These are phyloP conservation scores for Fonsecaea multimorphosa DNA, from an alignment of 2,329 filamentous ascomycete species.

Conservation along the genomic window DNA sequence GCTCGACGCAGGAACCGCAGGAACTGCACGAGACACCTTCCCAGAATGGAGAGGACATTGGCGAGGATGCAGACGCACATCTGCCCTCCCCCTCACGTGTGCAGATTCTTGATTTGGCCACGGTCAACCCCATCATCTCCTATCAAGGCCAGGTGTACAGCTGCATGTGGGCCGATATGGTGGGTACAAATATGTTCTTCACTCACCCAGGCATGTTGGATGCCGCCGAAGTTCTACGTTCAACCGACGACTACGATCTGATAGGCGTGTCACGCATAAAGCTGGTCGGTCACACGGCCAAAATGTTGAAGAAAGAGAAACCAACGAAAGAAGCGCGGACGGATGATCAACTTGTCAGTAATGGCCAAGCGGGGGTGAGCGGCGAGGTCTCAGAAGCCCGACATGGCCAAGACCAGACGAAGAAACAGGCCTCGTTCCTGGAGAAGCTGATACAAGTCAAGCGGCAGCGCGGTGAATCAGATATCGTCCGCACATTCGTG, in stretches of 20 bases:
- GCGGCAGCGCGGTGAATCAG: constrained; percentile 66
- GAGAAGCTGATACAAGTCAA: constrained; percentile 71
- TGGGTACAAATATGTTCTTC: constrained; percentile 85
- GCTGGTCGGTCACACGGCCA: constrained; percentile 70
- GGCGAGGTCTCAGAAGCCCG: constrained; percentile 11
- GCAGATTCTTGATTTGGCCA: constrained; percentile 84
- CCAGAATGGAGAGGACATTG: constrained; percentile 43
- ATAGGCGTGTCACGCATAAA: constrained; percentile 73
- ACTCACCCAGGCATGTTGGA: constrained; percentile 59
- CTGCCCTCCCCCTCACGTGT: constrained; percentile 50
- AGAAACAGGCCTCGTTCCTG: constrained; percentile 62
- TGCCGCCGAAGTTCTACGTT: constrained; percentile 38
- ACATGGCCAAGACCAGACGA: constrained; percentile 38
- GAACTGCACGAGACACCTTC: constrained; percentile 38
- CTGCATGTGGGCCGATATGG: constrained; percentile 79
- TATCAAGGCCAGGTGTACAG: constrained; percentile 80
- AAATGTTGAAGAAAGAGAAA: constrained; percentile 56
- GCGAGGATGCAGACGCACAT: constrained; percentile 48
- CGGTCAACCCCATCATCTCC: constrained; percentile 74
- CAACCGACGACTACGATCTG: constrained; percentile 67
- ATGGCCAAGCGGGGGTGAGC: constrained; percentile 1
- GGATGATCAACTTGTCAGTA: constrained; percentile 16
- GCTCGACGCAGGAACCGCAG: constrained; percentile 28
- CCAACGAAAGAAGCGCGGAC: constrained; percentile 5
- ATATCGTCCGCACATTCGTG: constrained; percentile 63